These are phyloP conservation scores for Colletotrichum endophyticum DNA, from an alignment of 2,329 filamentous ascomycete genomes.

Conservation along the genomic window DNA sequence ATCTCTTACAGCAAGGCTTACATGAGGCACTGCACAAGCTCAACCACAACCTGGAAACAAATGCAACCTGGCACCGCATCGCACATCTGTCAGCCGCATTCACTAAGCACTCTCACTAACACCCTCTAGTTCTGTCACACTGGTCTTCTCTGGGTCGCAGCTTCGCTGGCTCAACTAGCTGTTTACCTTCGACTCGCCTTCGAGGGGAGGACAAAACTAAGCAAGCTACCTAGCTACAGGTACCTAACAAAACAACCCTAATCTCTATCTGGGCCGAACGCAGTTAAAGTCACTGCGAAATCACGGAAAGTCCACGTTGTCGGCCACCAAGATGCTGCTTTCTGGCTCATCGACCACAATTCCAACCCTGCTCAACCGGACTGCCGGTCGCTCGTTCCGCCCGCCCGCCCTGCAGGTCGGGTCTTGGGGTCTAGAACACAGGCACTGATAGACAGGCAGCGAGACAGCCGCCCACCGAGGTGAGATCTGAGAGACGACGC, in stretches of 20 bases:
- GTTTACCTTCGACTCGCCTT: not conserved
- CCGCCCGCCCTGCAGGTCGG: not conserved
- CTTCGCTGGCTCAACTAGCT: not conserved
- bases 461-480: not conserved
- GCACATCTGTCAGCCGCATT: not conserved
- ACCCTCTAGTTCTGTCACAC: not conserved
- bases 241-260: not conserved
- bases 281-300: not conserved
- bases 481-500: not conserved
- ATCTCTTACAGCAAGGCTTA: not conserved
- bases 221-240: not conserved
- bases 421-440: not conserved
- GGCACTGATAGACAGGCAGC: not conserved
- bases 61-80: not conserved
- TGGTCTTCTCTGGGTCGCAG: not conserved
- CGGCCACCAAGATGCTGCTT: not conserved
- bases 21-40: not conserved
- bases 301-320: not conserved
- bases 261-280: not conserved
- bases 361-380: not conserved
- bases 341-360: not conserved
- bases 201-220: not conserved
- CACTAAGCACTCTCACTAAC: not conserved
- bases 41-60: not conserved
- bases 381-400: constrained; percentile 3